Conservation (phyloP, 2,329 filamentous ascomycete genomes). For the Colletotrichum liaoningense region DNA sequence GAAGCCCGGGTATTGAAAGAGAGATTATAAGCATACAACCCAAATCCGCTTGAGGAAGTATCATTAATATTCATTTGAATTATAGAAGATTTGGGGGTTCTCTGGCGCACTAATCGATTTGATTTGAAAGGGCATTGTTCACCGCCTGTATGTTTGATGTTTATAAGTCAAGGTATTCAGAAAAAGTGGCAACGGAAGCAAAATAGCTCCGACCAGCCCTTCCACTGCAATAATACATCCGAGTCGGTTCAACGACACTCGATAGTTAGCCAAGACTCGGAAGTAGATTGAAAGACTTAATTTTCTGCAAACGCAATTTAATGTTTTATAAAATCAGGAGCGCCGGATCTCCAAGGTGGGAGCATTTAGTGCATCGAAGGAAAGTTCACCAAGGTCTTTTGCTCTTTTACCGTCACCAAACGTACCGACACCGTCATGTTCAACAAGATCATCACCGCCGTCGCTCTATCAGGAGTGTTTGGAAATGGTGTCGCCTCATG, state of each 20-base stretch:
- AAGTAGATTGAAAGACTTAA: neutral
- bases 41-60: too few species aligned
- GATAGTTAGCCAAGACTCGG: neutral
- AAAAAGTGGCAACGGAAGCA: neutral
- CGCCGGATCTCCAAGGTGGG: neutral
- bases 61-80: too few species aligned
- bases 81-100: neutral
- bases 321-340: neutral
- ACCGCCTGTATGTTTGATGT: too few species aligned
- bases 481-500: neutral
- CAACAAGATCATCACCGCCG: neutral
- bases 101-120: fast-evolving
- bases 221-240: neutral
- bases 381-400: neutral
- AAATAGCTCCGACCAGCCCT: neutral
- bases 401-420: neutral
- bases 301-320: neutral
- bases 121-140: too few species aligned
- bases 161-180: neutral
- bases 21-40: too few species aligned
- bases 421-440: neutral
- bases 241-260: neutral
- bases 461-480: neutral
- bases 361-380: neutral
- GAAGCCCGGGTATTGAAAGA: too few species aligned